phyloP scores from a whole-genome alignment of 208 protist species.

The Leishmania turanica region DNA sequence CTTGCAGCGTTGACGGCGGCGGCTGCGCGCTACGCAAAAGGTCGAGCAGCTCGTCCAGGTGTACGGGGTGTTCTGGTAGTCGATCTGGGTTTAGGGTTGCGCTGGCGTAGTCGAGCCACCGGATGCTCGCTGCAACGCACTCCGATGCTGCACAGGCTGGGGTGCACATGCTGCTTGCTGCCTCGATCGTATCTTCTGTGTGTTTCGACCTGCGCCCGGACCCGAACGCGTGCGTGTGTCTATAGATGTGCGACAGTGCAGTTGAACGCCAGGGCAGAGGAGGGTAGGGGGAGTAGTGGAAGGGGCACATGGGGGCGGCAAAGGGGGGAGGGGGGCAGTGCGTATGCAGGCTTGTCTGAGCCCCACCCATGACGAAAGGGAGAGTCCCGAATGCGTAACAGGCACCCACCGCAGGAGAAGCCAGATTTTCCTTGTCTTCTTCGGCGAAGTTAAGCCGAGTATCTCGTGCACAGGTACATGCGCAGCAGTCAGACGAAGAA shows the following conservation, averaged over 20 bases:
- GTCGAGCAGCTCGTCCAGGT: slow-evolving; percentile 26
- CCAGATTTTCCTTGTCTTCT: background rate
- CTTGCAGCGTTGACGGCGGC: slow-evolving; percentile 44
- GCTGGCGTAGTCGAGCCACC: slow-evolving; percentile 39
- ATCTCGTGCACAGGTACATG: background rate
- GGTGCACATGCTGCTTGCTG: background rate
- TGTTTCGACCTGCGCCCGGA: background rate
- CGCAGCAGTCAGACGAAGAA: background rate
- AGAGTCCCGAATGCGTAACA: background rate
- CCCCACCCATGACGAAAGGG: background rate
- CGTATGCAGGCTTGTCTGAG: background rate
- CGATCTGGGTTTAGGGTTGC: slow-evolving; percentile 38
- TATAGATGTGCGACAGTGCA: background rate
- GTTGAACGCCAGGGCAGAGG: background rate
- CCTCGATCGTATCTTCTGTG: background rate
- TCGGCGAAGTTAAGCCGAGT: background rate
- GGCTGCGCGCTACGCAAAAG: slow-evolving; percentile 37
- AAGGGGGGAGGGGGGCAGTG: background rate
- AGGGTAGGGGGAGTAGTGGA: background rate
- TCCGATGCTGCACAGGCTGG: background rate
- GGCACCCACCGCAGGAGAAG: background rate
- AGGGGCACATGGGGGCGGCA: background rate
- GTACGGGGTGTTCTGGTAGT: slow-evolving; percentile 17
- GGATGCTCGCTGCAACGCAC: slow-evolving; percentile 10
- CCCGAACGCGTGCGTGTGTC: background rate